Base-by-base conservation (phyloP, 768 basidiomycete species). In the Mycena rosella region DNA sequence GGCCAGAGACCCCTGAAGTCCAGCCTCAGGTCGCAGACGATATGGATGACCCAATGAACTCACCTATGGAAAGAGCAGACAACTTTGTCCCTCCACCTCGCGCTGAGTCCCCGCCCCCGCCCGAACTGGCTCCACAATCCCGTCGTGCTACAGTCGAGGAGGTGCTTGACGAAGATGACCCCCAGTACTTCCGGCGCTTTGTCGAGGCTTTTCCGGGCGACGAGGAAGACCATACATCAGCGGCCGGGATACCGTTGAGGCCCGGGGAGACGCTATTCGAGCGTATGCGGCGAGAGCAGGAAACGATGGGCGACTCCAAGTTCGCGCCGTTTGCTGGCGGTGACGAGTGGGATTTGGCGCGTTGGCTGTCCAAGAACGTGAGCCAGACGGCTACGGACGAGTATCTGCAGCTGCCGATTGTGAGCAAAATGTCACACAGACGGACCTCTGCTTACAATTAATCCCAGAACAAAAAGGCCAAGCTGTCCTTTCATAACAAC, bases 321-420 rank as follows among this genome's bases (percentile, higher is more conserved):
- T 44, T 44, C 20, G 18, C 42, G 13, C 42, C 42, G 4, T 44
- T 44, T 20, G 5, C 2, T 18, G 20, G 11, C 42, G 14, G 42
- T 14, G 42, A 77, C 9, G 76, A 81, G 34, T 79, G 77, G 72
- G 74, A 74, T 27, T 55, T 81, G 1, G 81, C 74, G 1, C 53
- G 55, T 13, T 82, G 76, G 77, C 51, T 81, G 47, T 73, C 75
- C 20, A 68, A 67, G 15, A 55, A 62, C 15, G 72, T 75, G n/a
- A 70, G 78, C 3, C 71, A 79, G 17, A 75, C 55, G 2, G 68
- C 72, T 29, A 77, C 75, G 13, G 76, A 79, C 26, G 64, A 74
- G 26, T 81, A 76, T 45, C 68, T 80, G 38, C 72, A 74, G 47
- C 65, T 79, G 17, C 40, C 38, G 18, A 57, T 44, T n/a, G 55